phyloP scores from a whole-genome alignment of 805 yeast genomes.

The Candida boidinii region DNA sequence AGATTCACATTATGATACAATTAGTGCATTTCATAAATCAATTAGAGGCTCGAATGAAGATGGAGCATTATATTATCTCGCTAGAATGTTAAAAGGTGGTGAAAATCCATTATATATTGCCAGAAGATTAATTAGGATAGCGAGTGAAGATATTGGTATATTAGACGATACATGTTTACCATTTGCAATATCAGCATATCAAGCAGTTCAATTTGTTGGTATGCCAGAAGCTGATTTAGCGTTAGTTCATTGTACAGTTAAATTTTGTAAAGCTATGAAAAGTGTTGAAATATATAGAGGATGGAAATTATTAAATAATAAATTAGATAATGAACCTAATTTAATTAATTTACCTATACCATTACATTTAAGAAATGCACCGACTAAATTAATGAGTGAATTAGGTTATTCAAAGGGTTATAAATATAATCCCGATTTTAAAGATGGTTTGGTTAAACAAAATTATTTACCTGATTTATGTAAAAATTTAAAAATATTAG shows the following conservation, averaged over 20 bases:
- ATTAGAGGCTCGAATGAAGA: constrained; percentile 85
- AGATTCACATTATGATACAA: constrained; percentile 90
- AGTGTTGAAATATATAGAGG: constrained; percentile 83
- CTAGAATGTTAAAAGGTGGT: constrained; percentile 85
- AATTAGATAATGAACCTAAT: constrained; percentile 49
- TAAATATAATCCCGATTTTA: constrained; percentile 80
- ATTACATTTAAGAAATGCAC: constrained; percentile 86
- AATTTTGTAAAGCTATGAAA: constrained; percentile 77
- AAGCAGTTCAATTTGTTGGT: constrained; percentile 84
- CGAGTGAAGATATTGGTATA: constrained; percentile 90
- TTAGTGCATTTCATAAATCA: constrained; percentile 91
- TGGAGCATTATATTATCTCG: constrained; percentile 83
- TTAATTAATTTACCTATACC: constrained; percentile 62
- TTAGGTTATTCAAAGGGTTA: constrained; percentile 79
- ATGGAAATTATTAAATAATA: constrained; percentile 55
- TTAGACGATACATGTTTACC: constrained; percentile 80
- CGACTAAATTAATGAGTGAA: constrained; percentile 84
- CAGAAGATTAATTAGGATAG: constrained; percentile 87
- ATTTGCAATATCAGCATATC: constrained; percentile 77
- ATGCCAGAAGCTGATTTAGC: constrained; percentile 90
- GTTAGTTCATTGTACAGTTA: constrained; percentile 88
- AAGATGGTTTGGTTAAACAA: constrained; percentile 67
- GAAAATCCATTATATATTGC: constrained; percentile 89
- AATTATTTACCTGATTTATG: constrained; percentile 59
- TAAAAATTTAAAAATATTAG: constrained; percentile 39